A percentile compares a stretch with the other conserved stretches of the same genome.
Evolutionary conservation across 805 yeast species (phyloP).

Genomic region (Nakazawaea ambrosiae): DNA sequence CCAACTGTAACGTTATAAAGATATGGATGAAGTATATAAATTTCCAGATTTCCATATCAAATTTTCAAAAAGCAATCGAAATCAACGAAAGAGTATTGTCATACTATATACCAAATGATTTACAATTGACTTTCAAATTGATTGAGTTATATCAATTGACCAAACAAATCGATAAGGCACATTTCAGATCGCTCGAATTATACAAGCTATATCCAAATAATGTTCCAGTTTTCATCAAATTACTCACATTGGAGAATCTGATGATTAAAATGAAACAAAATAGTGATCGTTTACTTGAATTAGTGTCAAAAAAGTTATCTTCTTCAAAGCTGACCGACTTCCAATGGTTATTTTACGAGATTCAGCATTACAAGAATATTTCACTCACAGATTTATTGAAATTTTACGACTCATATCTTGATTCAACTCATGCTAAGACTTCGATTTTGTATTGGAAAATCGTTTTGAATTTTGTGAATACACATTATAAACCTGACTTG

Average conservation of each 20-base stretch:
- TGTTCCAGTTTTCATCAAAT: too few relatives aligned
- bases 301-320: neutral
- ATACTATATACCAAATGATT: conserved; percentile 18
- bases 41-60: conserved; percentile 32
- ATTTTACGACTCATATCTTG: conserved; percentile 23
- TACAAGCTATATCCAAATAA: too few relatives aligned
- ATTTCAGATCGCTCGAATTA: too few relatives aligned
- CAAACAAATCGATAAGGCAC: too few relatives aligned
- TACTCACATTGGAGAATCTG: too few relatives aligned
- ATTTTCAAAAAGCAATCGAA: conserved; percentile 30
- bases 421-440: conserved; percentile 4
- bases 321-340: neutral
- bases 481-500: too few relatives aligned
- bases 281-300: too few relatives aligned
- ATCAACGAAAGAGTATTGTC: conserved; percentile 6
- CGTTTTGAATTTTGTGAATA: conserved; percentile 3
- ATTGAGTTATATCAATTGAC: conserved; percentile 31
- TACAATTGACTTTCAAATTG: conserved; percentile 30
- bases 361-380: conserved; percentile 22
- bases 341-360: conserved; percentile 28
- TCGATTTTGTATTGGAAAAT: conserved; percentile 20
- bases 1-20: conserved; percentile 35
- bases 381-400: conserved; percentile 13
- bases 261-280: too few relatives aligned
- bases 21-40: conserved; percentile 47